A percentile compares a stretch with the other conserved stretches of the same genome.
Evolutionary conservation across 345 rosid genomes (phyloP).

Genomic region (Eucalyptus guilfoylei): DNA sequence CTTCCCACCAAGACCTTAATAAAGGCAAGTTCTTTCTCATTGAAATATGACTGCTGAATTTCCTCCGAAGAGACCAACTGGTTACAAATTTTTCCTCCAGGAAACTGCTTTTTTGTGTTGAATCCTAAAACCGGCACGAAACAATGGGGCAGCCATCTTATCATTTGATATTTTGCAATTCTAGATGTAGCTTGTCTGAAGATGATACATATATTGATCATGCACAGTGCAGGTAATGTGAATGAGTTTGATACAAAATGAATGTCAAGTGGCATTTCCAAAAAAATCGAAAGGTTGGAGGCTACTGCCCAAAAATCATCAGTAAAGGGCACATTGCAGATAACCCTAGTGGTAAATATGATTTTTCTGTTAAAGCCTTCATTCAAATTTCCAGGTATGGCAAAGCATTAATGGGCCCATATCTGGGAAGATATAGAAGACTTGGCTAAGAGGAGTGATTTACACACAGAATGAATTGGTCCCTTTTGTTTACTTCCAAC

Average conservation of each 20-base stretch:
- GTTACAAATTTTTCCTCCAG: constrained; percentile 4
- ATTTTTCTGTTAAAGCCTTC: neutral
- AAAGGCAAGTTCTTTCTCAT: constrained; percentile 40
- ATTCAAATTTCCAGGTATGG: neutral
- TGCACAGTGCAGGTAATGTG: neutral
- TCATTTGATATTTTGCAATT: neutral
- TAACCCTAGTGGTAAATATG: neutral
- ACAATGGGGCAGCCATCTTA: neutral
- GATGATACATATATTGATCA: neutral
- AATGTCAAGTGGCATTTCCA: neutral
- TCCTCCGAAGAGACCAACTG: constrained; percentile 12
- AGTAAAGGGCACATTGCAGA: neutral
- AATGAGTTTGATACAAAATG: neutral
- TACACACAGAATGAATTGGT: neutral
- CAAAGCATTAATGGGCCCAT: neutral
- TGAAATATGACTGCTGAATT: neutral
- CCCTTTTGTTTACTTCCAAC: neutral
- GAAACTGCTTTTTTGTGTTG: constrained; percentile 1
- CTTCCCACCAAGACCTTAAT: constrained; percentile 59
- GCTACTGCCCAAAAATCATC: neutral
- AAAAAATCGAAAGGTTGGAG: neutral
- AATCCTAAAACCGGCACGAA: constrained; percentile 47
- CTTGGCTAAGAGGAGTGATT: neutral
- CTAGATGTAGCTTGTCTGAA: neutral
- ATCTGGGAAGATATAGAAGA: neutral